Evolutionary conservation across 257 asterid genomes (phyloP), one percentile per base, ranked within the genome.

Genomic region (Solanum piurae): DNA sequence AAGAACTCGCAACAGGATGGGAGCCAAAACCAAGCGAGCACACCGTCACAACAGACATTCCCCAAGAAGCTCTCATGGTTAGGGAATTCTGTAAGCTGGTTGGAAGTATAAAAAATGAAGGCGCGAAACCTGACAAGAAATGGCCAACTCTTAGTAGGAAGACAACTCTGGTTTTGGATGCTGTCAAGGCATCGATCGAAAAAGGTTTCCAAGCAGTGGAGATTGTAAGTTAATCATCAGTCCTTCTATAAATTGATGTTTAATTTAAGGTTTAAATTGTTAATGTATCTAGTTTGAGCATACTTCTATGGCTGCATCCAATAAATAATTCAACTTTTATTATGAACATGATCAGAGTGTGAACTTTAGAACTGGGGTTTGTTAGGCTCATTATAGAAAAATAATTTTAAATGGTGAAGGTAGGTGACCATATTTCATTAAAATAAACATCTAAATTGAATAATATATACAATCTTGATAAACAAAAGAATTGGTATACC

Each of bases 31-130:
- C 97, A 1, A 88, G 89, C 7, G 93, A 94, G 89, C 89, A 89
- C 72, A 31, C 85, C 38, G 92, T 92, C 5, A 74, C 10, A 14
- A 93, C 95, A 10, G 97, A 94, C 71, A 90, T 94, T 46, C 96
- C 98, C 1, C 98, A 95, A 84, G 98, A 95, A 83, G 97, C 92
- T 9, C 89, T 87, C 8, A 94, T 95, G 98, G 95, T 94, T 84
- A 90, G 88, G 89, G 98, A 95, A 89, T 94, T 95, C 82, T 90
- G 94, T 9, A 60, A 91, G 62, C 86, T 95, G 83, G 97, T 93
- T 38, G 73, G 74, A 13, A 75, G 84, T 86, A 88, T 94, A 4
- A 92, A 84, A 66, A 88, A 83, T 3, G 27, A 58, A 46, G 94
- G 95, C 5, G 86, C 79, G 1, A 74, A 83, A 74, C 91, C 89